phyloP scores from a whole-genome alignment of 192 early-diverging fungal species.

The Mortierella alpina region DNA sequence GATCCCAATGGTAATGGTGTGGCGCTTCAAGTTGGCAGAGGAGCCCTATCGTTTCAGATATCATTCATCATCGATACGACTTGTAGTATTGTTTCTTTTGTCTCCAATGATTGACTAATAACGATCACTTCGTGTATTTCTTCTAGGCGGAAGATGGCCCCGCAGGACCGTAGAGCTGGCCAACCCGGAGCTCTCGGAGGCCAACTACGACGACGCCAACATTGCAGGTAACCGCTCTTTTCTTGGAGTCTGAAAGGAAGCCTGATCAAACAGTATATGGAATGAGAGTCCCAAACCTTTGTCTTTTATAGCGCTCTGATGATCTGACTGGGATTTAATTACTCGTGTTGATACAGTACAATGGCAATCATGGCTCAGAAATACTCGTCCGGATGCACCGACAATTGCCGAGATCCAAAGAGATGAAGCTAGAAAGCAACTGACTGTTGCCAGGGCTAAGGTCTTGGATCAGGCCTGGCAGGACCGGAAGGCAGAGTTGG shows the following conservation, averaged over 20 bases:
- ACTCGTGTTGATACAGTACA: conserved; percentile 14
- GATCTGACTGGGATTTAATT: background rate
- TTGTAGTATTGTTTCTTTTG: background rate
- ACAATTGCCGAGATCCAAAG: conserved; percentile 42
- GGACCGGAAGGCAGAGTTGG: conserved; percentile 45
- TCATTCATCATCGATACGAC: too few relatives aligned
- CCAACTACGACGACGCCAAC: conserved; percentile 52
- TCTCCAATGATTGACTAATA: background rate
- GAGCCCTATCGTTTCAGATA: too few relatives aligned
- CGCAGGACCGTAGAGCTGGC: conserved; percentile 43
- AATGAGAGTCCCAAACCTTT: background rate
- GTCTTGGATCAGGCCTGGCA: conserved; percentile 49
- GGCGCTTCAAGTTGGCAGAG: background rate
- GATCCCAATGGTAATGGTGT: conserved; percentile 44
- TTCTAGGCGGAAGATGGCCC: conserved; percentile 40
- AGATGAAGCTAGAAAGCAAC: conserved; percentile 39
- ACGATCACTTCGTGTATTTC: background rate
- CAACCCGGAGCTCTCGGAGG: conserved; percentile 31
- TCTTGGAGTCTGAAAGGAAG: background rate
- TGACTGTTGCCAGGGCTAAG: conserved; percentile 41
- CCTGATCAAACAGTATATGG: background rate
- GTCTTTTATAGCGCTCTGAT: background rate
- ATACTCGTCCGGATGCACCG: conserved; percentile 33
- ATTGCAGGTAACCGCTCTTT: conserved; percentile 26
- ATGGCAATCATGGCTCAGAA: conserved; percentile 54